Base-by-base conservation (phyloP, 2,329 filamentous ascomycete species). In the Pseudogymnoascus verrucosus region DNA sequence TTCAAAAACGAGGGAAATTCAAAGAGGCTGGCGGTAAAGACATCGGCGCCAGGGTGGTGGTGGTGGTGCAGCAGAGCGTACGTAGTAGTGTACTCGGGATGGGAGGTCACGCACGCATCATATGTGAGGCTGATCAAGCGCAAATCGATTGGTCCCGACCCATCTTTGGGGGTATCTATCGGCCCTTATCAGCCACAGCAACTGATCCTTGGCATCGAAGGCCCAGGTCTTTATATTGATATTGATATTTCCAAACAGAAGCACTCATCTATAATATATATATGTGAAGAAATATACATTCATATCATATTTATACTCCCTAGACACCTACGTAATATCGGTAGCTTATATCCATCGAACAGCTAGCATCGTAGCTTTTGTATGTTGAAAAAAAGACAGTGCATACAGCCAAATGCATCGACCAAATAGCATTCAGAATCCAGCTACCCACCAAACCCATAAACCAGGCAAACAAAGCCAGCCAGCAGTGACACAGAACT, bases 31-130 rank as follows among this genome's bases (percentile, higher is more conserved):
- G 51, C 51, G 51, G 51, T 57, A 34, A 57, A 36, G 51, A 21
- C 51, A 34, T 19, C n/a, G 51, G 51, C 51, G 47, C 7, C 8
- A 31, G 47, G 51, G 26, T 36, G 51, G 51, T 36, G 51, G 51
- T 36, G 51, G 51, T 57, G 16, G 51, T 57, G 51, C 16, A 34
- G n/a, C 28, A 57, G 5, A 19, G 51, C 7, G 51, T 57, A 57
- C 51, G 51, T 57, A 57, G 51, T 54, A 36, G 51, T 57, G 51
- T 57, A 57, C 28, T 57, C 51, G 16, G 51, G 28, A 57, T 57
- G 51, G 51, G 51, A 57, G 51, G 51, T 57, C 51, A 57, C 51
- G 51, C 51, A 57, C 51, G 51, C 51, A 57, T 57, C 51, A 57
- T 57, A 57, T 57, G 51, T 57, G 51, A 57, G 51, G 51, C 51